A percentile compares a stretch with the other conserved stretches of the same genome.
These are phyloP conservation scores for Ustulina deusta DNA, from an alignment of 2,329 filamentous ascomycete species.

Conservation along the genomic window DNA sequence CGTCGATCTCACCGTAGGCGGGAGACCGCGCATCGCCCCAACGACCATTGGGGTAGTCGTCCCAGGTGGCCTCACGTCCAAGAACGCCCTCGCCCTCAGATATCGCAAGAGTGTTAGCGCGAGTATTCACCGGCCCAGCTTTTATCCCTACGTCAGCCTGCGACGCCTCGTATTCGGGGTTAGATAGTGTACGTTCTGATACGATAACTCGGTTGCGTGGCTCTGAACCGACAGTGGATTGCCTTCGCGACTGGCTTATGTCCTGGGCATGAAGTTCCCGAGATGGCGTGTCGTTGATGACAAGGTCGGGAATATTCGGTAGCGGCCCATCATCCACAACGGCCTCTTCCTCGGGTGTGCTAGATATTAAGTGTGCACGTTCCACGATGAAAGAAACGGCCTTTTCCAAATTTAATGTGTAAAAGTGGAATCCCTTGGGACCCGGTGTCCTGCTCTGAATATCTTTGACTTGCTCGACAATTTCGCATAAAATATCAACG, in stretches of 20 bases:
- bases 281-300: conserved; percentile 63
- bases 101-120: conserved; percentile 89
- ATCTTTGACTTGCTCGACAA: conserved; percentile 81
- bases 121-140: conserved; percentile 77
- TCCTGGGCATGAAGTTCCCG: conserved; percentile 48
- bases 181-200: conserved; percentile 68
- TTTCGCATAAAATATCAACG: conserved; percentile 84
- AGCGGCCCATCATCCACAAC: conserved; percentile 61
- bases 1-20: conserved; percentile 95
- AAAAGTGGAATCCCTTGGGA: conserved; percentile 92
- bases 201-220: conserved; percentile 91
- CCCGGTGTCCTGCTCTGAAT: conserved; percentile 68
- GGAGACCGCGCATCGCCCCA: conserved; percentile 95
- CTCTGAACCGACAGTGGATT: conserved; percentile 84
- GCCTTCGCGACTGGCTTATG: conserved; percentile 63
- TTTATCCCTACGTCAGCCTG: conserved; percentile 84
- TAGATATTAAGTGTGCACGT: conserved; percentile 79
- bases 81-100: conserved; percentile 92
- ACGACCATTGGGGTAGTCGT: conserved; percentile 95
- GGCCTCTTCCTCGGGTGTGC: conserved; percentile 62
- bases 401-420: conserved; percentile 96
- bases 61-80: conserved; percentile 96
- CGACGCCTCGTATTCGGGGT: conserved; percentile 76
- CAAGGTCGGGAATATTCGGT: conserved; percentile 59
- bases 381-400: conserved; percentile 94